Base-by-base conservation (phyloP, 2,329 filamentous ascomycete species). In the Ophiostoma quercus region DNA sequence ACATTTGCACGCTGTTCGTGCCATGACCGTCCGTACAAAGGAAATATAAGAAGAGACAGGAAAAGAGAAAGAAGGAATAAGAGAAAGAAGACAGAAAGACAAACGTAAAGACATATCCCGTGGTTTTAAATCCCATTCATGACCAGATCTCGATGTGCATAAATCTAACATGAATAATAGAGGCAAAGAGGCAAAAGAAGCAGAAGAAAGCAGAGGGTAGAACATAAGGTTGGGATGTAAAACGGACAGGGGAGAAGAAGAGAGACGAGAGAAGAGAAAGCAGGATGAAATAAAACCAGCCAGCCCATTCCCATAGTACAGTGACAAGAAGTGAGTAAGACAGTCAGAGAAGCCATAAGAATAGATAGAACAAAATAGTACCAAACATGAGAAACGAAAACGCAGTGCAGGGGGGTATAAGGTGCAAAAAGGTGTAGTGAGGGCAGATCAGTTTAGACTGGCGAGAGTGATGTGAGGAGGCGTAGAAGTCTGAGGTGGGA, bases 341-440 rank as follows among this genome's bases (percentile, higher is more conserved):
- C 37, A 12, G 34, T 41, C 11, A 41, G 39, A 41, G 12, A 14
- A 41, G 11, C 39, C 3, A 14, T 41, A 41, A 41, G 39, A 41
- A 41, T 11, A 65, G 1, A 43, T n/a, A n/a, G 16, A 8, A 54
- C 34, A 47, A 3, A 66, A 60, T 47, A 29, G 19, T 41, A 47
- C 37, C 37, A 66, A 39, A 65, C 62, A 65, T 39, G 62, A 39
- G 62, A 65, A 65, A 65, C 62, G 62, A 65, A 66, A 66, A 66
- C 65, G 65, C 51, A 43, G 67, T 68, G 32, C 32, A 54, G 51
- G 60, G 67, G 67, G 68, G 68, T 69, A 69, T 69, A 69, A 69
- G 32, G 67, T 68, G 25, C 25, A 29, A 29, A 29, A 29, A 29
- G 25, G 25, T 29, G 25, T 29, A 29, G 25, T 29, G 25, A 29